These are phyloP conservation scores for Magnolia officinalis DNA, from an alignment of 164 flowering plant genomes.

Conservation along the genomic window DNA sequence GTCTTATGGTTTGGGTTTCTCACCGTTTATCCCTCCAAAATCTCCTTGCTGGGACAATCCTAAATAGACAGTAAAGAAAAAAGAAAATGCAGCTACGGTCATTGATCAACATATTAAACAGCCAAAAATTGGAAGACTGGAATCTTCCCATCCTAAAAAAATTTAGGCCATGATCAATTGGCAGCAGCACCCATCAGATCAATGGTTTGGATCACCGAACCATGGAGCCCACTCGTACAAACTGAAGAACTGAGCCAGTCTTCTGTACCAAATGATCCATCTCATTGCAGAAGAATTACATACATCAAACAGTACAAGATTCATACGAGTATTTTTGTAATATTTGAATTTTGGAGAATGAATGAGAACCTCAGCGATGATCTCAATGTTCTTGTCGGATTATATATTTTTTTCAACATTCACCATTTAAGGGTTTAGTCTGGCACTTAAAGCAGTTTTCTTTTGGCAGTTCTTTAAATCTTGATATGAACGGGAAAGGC, in stretches of 20 bases:
- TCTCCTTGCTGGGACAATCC: no score
- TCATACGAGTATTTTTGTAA: background rate
- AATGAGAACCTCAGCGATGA: slow-evolving; percentile 1
- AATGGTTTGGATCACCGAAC: background rate
- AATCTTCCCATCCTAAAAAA: no score
- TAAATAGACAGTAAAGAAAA: no score
- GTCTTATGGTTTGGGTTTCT: no score
- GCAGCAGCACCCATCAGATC: background rate
- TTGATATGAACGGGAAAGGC: slow-evolving; percentile 36
- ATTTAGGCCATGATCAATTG: no score
- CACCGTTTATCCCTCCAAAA: no score
- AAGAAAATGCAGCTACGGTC: no score
- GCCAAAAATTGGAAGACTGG: no score
- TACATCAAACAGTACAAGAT: background rate
- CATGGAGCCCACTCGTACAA: background rate
- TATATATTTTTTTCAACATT: background rate
- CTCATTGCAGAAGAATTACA: background rate
- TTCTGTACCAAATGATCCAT: no score
- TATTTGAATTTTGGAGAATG: background rate
- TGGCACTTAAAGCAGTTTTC: slow-evolving; percentile 25
- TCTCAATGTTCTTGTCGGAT: slow-evolving; percentile 2
- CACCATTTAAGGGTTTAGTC: slow-evolving; percentile 14
- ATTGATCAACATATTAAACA: no score
- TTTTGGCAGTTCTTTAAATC: slow-evolving; percentile 32
- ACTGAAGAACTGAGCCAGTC: no score